Conservation (phyloP, 2,329 filamentous ascomycete genomes). For the Ilyonectria mors-panacis region DNA sequence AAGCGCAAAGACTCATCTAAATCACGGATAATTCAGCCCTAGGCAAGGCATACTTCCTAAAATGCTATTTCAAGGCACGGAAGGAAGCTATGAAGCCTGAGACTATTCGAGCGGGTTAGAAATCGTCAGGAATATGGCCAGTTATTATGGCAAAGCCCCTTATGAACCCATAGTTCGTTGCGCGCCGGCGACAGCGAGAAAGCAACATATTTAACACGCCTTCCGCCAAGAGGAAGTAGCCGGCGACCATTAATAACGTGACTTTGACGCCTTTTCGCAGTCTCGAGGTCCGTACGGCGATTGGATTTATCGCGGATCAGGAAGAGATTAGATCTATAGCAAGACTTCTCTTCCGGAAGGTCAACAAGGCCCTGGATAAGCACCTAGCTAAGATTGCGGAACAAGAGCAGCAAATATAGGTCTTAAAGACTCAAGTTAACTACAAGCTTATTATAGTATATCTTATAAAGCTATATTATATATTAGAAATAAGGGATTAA, state of each 20-base stretch:
- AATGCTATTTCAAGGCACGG: slow-evolving; percentile 15
- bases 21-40: slow-evolving; percentile 12
- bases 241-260: background rate
- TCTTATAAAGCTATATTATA: too few species aligned
- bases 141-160: background rate
- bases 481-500: too few species aligned
- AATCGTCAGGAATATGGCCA: slow-evolving; percentile 14
- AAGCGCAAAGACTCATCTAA: slow-evolving; percentile 7
- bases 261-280: slow-evolving; percentile 5
- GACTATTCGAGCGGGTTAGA: slow-evolving; percentile 16
- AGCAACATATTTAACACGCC: slow-evolving; percentile 6
- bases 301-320: background rate
- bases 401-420: slow-evolving; percentile 8
- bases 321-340: background rate
- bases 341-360: slow-evolving; percentile 5
- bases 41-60: slow-evolving; percentile 15
- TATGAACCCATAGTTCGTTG: slow-evolving; percentile 11
- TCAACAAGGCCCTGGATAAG: background rate
- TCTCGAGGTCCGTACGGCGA: slow-evolving; percentile 9
- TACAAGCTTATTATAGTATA: too few species aligned
- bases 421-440: slow-evolving; percentile 6
- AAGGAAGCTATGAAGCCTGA: slow-evolving; percentile 11
- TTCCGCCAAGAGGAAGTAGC: slow-evolving; percentile 6
- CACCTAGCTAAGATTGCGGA: slow-evolving; percentile 10
- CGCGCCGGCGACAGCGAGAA: slow-evolving; percentile 11